These are phyloP conservation scores for Leccinum subrobustum DNA, from an alignment of 1,284 basidiomycete genomes.

Conservation along the genomic window DNA sequence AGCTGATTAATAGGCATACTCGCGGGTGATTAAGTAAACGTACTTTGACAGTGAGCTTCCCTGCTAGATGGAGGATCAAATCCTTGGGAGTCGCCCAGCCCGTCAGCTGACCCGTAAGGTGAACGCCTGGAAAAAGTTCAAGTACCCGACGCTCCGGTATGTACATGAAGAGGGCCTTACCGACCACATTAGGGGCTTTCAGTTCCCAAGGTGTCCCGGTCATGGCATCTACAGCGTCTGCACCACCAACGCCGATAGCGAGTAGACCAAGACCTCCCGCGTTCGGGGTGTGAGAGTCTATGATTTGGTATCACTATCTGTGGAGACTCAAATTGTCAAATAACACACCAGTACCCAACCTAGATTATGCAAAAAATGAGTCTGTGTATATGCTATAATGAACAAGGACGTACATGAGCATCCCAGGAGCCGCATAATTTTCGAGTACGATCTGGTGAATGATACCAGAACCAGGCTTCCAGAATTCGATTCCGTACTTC, in stretches of 20 bases:
- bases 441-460: conserved; percentile 99
- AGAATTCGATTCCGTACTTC: conserved; percentile 96
- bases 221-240: conserved; percentile 98
- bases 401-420: conserved; percentile 64
- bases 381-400: conserved; percentile 5
- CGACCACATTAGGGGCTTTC: conserved; percentile 89
- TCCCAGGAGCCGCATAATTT: conserved; percentile 91
- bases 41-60: conserved; percentile 91
- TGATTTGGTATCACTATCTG: conserved; percentile 14
- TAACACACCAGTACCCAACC: conserved; percentile 70
- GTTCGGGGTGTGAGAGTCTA: conserved; percentile 98
- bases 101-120: conserved; percentile 84
- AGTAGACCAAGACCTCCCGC: conserved; percentile 97
- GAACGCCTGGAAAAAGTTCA: conserved; percentile 51
- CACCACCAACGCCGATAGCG: conserved; percentile 98
- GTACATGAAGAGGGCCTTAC: conserved; percentile 39
- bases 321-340: neutral
- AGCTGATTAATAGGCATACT: conserved; percentile 7
- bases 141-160: neutral
- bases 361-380: conserved; percentile 30
- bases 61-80: conserved; percentile 92
- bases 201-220: conserved; percentile 98
- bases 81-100: conserved; percentile 98
- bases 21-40: conserved; percentile 27
- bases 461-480: conserved; percentile 94